Evolutionary conservation across 768 basidiomycete species (phyloP).

Genomic region (Nidularia pulvinata): DNA sequence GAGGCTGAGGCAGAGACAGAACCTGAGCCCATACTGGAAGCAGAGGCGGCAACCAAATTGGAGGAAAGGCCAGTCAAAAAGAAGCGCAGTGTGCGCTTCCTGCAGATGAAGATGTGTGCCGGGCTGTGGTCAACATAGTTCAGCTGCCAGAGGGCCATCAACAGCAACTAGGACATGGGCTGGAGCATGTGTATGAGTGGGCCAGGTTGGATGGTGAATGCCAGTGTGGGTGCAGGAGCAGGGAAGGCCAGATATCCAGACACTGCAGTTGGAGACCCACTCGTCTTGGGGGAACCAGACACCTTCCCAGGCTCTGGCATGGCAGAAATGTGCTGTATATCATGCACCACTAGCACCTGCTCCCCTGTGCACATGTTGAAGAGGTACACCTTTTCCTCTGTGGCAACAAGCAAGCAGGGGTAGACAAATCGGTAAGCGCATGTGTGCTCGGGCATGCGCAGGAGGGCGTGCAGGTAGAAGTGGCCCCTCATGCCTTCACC

Average conservation of each 20-base stretch:
- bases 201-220: background rate
- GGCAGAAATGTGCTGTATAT: constrained; percentile 22
- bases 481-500: constrained; percentile 32
- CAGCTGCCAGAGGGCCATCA: constrained; percentile 31
- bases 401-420: constrained; percentile 59
- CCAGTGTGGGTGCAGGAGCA: background rate
- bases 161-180: background rate
- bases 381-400: constrained; percentile 43
- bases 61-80: constrained; percentile 24
- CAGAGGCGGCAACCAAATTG: too few species aligned
- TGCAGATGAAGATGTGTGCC: constrained; percentile 61
- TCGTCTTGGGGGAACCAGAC: background rate
- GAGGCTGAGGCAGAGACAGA: too few species aligned
- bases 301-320: too few species aligned
- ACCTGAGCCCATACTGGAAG: too few species aligned
- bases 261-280: too few species aligned
- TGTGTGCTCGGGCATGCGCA: constrained; percentile 41
- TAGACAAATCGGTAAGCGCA: constrained; percentile 69
- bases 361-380: constrained; percentile 60
- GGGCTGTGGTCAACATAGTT: constrained; percentile 68
- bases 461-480: constrained; percentile 63
- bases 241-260: too few species aligned
- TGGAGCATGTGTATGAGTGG: background rate
- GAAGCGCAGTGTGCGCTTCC: constrained; percentile 41
- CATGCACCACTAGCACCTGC: constrained; percentile 45